Conservation (phyloP, 257 asterid species). For the Striga asiatica region DNA sequence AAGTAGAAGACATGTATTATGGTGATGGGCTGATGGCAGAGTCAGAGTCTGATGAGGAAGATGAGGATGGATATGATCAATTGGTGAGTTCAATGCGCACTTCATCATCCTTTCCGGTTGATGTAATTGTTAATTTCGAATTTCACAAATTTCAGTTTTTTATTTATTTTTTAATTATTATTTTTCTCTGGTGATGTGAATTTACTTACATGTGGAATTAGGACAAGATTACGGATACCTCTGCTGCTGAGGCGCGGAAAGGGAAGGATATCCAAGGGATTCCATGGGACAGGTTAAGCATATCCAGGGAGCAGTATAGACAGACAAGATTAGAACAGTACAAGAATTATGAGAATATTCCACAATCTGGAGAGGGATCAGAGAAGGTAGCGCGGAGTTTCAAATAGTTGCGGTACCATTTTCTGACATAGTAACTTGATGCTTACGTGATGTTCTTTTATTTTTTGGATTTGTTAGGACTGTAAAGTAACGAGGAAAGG, state of each 20-base stretch:
- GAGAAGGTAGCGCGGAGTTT: neutral
- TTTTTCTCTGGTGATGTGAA: neutral
- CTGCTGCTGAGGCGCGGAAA: no score
- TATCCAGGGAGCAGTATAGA: constrained; percentile 38
- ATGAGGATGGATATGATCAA: constrained; percentile 36
- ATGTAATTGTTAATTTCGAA: neutral
- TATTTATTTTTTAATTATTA: no score
- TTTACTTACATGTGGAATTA: constrained; percentile 21
- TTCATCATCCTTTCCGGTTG: neutral
- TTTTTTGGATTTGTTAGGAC: no score
- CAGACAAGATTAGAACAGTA: no score
- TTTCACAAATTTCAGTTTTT: neutral
- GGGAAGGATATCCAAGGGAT: constrained; percentile 52
- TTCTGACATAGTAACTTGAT: no score
- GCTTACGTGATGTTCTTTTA: no score
- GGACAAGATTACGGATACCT: no score
- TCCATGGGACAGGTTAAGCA: constrained; percentile 49
- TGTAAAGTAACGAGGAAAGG: no score
- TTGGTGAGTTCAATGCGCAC: constrained; percentile 27
- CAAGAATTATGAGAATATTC: constrained; percentile 42
- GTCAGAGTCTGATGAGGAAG: constrained; percentile 40
- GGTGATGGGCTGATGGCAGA: constrained; percentile 34
- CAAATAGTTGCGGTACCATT: no score
- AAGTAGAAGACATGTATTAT: constrained; percentile 30
- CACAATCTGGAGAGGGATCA: neutral